Evolutionary conservation across 345 rosid genomes (phyloP).

Genomic region (Lumnitzera littorea): DNA sequence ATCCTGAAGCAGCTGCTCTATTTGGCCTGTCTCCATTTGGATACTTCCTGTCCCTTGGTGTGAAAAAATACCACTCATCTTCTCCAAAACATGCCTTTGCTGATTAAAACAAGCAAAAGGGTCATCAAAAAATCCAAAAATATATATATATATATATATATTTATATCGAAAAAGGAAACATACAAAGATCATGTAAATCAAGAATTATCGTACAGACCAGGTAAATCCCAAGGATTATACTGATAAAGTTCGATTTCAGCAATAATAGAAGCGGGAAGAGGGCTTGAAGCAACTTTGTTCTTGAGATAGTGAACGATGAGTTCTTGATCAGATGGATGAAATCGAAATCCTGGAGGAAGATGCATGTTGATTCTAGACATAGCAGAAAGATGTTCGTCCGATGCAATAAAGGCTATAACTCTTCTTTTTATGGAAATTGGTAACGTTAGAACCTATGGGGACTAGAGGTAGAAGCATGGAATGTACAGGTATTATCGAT

Average conservation of each 20-base stretch:
- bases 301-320: conserved; percentile 33
- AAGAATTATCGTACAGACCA: conserved; percentile 17
- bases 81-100: conserved; percentile 19
- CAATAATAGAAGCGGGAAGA: conserved; percentile 40
- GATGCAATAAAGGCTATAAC: conserved; percentile 2
- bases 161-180: no score
- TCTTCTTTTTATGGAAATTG: neutral
- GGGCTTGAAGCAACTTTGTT: conserved; percentile 29
- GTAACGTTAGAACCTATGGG: conserved; percentile 9
- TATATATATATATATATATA: no score
- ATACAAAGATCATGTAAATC: neutral
- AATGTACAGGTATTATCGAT: no score
- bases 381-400: neutral
- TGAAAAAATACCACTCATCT: conserved; percentile 29
- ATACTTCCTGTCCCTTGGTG: conserved; percentile 31
- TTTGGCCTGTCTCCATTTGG: conserved; percentile 30
- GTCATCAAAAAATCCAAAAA: no score
- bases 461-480: neutral
- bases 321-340: conserved; percentile 47
- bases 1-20: conserved; percentile 17
- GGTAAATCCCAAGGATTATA: conserved; percentile 50
- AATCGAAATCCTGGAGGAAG: conserved; percentile 47
- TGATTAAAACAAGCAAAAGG: neutral
- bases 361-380: conserved; percentile 16
- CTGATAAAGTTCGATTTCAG: conserved; percentile 42